Evolutionary conservation across 306 rosid species (phyloP), one percentile per base, ranked within the genome.

Genomic region (Cucurbita ficifolia): DNA sequence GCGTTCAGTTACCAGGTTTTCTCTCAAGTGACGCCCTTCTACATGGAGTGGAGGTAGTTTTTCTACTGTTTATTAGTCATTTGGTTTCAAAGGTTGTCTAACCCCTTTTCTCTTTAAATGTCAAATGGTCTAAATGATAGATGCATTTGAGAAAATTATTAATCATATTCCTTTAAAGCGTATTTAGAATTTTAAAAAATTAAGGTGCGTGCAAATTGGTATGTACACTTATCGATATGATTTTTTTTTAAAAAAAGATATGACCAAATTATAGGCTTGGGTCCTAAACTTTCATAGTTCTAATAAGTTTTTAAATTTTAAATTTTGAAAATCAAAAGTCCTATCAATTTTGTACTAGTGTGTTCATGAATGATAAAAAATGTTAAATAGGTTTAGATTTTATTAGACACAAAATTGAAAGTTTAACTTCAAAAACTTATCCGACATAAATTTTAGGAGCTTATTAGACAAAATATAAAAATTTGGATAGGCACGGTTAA

Each of bases 41-140:
- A 75, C 97, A 94, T 68, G 98, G 98, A 35, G 98, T 94, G 75
- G 98, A 94, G 98, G 98, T 94, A 79, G 76, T 77, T 50, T 70
- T 17, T 35, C 53, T 33, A 51, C 35, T 71, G 7, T 68, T 22
- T 68, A 19, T 65, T 1, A 42, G 71, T 11, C 49, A 18, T 4
- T 39, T 39, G 50, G 49, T 43, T 17, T 5, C 52, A 39, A 67
- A 45, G 19, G 38, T 43, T 18, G 18, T 43, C 52, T 21, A 11
- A 12, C 19, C 35, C 35, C 3, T 65, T 43, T 39, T 43, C 10
- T 21, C 2, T 65, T 19, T n/a, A 9, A 11, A 62, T 18, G 16
- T 35, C 19, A 2, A 19, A 43, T 45, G 50, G 72, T 65, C 38
- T 21, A 42, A 40, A 61, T 36, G 16, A n/a, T n/a, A n/a, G n/a